Base-by-base conservation (phyloP, 495 filamentous ascomycete species). In the Daldinia bambusicola region DNA sequence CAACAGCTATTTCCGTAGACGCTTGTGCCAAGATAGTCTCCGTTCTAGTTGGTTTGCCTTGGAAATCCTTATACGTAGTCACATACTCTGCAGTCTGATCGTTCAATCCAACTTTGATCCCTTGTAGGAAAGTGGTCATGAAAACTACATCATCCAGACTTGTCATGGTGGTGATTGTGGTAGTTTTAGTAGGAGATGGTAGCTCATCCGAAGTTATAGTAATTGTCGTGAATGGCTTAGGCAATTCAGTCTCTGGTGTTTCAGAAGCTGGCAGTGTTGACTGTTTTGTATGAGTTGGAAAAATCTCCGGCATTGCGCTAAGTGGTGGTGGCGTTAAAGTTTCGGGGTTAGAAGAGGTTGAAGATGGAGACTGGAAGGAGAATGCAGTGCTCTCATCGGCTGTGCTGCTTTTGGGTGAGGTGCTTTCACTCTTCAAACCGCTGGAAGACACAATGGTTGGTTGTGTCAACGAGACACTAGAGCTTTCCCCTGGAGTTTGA, bases 151-250 rank as follows among this genome's bases (percentile, higher is more conserved):
- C 18, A 12, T 20, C 37, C 10, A 32, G 22, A 4, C 34, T 57
- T 5, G 37, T 18, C 14, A 60, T 57, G 14, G 71, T 64, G 32
- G 63, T 55, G 52, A 71, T 66, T 13, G 72, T 67, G 10, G 61
- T 71, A 31, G 68, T 70, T 12, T 61, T 63, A 48, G 64, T 37
- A 2, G 51, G 36, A 14, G 40, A 16, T n/a, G 14, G 38, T 2
- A 7, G 36, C n/a, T 32, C 53, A 16, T 56, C 37, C 6, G 53
- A 45, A 12, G 6, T 9, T 31, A 36, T 26, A 1, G 62, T 66
- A 22, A 74, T 63, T 26, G 67, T 74, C 12, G 38, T 14, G 10
- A 67, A 58, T 8, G 64, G 51, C 18, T 63, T 32, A 12, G 64
- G 43, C 4, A 32, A 22, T 18, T 16, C 51, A 26, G 52, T 20